phyloP scores from a whole-genome alignment of 305 asterid species.

The Striga hermonthica region DNA sequence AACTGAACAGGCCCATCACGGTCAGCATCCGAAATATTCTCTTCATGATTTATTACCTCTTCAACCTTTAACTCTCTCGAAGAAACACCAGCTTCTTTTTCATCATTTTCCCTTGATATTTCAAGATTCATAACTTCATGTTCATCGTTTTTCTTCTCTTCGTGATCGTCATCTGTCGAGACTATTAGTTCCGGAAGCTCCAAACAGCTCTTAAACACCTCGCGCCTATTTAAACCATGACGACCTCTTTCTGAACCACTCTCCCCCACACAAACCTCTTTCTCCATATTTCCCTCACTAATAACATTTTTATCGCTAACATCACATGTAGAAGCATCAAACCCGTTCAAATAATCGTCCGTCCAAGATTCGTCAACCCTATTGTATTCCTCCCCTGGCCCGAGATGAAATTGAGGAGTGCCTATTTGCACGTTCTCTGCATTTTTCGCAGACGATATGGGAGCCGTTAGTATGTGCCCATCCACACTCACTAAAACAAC shows the following conservation, averaged over 20 bases:
- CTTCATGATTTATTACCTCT: neutral
- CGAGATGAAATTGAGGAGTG: constrained; percentile 67
- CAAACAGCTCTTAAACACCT: constrained; percentile 63
- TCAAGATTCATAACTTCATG: constrained; percentile 39
- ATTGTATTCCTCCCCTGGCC: constrained; percentile 54
- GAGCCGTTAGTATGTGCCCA: constrained; percentile 80
- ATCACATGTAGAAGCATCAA: constrained; percentile 33
- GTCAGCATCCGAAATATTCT: neutral
- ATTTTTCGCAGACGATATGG: constrained; percentile 56
- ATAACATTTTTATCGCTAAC: constrained; percentile 30
- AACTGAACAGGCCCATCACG: constrained; percentile 36
- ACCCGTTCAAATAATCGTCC: constrained; percentile 40
- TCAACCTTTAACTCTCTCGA: constrained; percentile 34
- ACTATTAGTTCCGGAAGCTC: constrained; percentile 49
- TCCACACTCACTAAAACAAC: constrained; percentile 85
- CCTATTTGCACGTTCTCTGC: constrained; percentile 51
- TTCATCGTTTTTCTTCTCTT: constrained; percentile 39
- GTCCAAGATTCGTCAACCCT: constrained; percentile 49
- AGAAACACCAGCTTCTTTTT: constrained; percentile 20
- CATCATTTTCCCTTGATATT: constrained; percentile 36
- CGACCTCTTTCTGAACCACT: constrained; percentile 34
- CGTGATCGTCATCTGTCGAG: constrained; percentile 35
- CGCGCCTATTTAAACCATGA: constrained; percentile 37
- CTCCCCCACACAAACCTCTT: constrained; percentile 20
- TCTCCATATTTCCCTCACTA: constrained; percentile 29